Conservation (phyloP, 345 rosid genomes). For the Clarkia xantiana region DNA sequence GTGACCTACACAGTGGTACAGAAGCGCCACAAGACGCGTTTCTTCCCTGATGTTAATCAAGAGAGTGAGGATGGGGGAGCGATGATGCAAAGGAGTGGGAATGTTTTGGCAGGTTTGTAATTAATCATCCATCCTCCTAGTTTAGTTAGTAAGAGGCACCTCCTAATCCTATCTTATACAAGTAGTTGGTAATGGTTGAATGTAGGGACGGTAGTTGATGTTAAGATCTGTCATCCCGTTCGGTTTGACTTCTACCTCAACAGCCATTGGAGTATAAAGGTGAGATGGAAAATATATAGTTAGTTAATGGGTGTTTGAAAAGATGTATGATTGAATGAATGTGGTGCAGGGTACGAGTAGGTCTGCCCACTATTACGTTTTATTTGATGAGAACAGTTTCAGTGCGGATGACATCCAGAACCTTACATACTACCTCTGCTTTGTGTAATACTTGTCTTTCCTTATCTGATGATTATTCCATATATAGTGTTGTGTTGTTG, state of each 20-base stretch:
- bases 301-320: neutral
- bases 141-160: neutral
- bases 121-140: neutral
- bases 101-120: slow-evolving; percentile 85
- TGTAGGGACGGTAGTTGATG: slow-evolving; percentile 86
- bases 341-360: slow-evolving; percentile 92
- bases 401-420: slow-evolving; percentile 80
- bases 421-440: slow-evolving; percentile 79
- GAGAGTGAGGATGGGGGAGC: slow-evolving; percentile 49
- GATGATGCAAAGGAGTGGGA: slow-evolving; percentile 74
- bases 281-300: slow-evolving; percentile 6
- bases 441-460: slow-evolving; percentile 44
- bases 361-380: slow-evolving; percentile 88
- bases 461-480: neutral
- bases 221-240: slow-evolving; percentile 85
- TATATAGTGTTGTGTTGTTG: too few relatives aligned
- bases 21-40: slow-evolving; percentile 91
- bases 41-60: too few relatives aligned
- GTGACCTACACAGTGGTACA: slow-evolving; percentile 94
- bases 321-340: neutral
- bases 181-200: neutral
- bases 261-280: slow-evolving; percentile 96
- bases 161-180: neutral
- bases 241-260: slow-evolving; percentile 88
- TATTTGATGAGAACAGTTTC: slow-evolving; percentile 93